Evolutionary conservation across 1,284 basidiomycete genomes (phyloP).

Genomic region (Sanghuangporus sanghuang): DNA sequence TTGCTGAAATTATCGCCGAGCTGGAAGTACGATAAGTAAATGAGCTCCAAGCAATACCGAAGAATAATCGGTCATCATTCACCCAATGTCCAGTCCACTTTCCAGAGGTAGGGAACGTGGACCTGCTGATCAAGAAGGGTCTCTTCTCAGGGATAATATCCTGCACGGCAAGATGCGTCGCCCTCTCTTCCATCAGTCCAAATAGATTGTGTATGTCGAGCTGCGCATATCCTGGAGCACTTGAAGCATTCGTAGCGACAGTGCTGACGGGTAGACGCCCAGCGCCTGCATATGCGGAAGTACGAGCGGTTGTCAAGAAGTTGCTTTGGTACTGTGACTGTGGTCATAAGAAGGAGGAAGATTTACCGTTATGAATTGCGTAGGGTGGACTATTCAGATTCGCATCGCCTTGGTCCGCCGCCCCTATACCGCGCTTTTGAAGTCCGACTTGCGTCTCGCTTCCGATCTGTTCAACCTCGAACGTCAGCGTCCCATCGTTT

Average conservation of each 20-base stretch:
- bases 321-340: neutral
- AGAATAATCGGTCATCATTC: no score
- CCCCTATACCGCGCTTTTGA: conserved; percentile 39
- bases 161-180: conserved; percentile 51
- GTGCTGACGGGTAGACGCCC: conserved; percentile 45
- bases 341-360: neutral
- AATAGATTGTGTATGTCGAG: conserved; percentile 63
- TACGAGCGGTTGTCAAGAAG: no score
- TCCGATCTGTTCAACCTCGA: conserved; percentile 23
- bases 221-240: conserved; percentile 46
- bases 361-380: conserved; percentile 62
- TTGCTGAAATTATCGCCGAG: conserved; percentile 69
- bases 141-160: conserved; percentile 47
- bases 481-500: conserved; percentile 60
- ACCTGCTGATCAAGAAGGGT: conserved; percentile 62
- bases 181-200: conserved; percentile 59
- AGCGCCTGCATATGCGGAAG: conserved; percentile 29
- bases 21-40: conserved; percentile 26
- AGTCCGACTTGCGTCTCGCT: neutral
- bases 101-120: conserved; percentile 63
- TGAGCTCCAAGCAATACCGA: no score
- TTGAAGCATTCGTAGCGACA: conserved; percentile 58
- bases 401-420: conserved; percentile 38
- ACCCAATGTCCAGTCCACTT: conserved; percentile 45
- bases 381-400: conserved; percentile 60